phyloP scores from a whole-genome alignment of 2,329 filamentous ascomycete species.

The Diaporthe sp. region DNA sequence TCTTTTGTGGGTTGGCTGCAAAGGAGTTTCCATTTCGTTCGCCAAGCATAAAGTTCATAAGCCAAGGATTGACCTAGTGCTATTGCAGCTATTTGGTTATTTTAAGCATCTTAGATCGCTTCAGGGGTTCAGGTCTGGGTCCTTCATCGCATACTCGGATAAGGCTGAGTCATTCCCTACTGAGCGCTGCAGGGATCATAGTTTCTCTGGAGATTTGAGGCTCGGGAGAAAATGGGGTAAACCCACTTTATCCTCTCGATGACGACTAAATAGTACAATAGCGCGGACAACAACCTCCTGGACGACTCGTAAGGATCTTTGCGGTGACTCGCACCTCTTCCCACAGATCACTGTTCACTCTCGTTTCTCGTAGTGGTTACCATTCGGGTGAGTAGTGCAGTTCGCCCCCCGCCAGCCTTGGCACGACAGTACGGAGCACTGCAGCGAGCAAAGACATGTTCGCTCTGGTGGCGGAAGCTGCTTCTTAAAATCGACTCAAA shows the following conservation, averaged over 20 bases:
- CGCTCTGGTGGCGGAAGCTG: neutral
- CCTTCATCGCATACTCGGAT: neutral
- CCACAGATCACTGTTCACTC: neutral
- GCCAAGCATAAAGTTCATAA: slow-evolving; percentile 6
- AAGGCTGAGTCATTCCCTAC: slow-evolving; percentile 2
- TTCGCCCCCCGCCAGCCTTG: neutral
- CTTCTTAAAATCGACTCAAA: neutral
- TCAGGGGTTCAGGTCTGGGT: slow-evolving; percentile 11
- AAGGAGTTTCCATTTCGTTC: neutral
- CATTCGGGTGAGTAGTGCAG: neutral
- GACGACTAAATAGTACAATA: neutral
- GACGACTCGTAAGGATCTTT: neutral
- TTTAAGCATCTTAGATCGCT: slow-evolving; percentile 22
- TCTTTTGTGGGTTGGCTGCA: slow-evolving; percentile 16
- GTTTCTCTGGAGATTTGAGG: slow-evolving; percentile 19
- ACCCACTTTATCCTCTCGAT: neutral
- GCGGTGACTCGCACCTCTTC: neutral
- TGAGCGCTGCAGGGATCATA: neutral
- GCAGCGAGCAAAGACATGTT: neutral
- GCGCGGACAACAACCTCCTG: neutral
- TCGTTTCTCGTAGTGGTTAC: neutral
- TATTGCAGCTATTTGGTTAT: neutral
- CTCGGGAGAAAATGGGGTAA: neutral
- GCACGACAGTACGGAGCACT: neutral
- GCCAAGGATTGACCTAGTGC: slow-evolving; percentile 22